Evolutionary conservation across 257 asterid genomes (phyloP).

Genomic region (Capsicum chinense): DNA sequence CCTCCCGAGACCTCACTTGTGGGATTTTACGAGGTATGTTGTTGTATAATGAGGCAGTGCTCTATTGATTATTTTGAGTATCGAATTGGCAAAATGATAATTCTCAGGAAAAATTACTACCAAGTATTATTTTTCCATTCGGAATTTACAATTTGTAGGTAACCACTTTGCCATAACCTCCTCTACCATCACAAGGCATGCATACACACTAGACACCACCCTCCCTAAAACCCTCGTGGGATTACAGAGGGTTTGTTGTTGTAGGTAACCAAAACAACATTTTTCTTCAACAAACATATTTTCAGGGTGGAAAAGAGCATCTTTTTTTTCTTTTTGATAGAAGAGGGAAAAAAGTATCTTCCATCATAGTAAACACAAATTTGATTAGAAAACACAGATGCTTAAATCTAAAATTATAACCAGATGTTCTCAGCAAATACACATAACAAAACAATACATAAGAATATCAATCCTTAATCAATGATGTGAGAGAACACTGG

Average conservation of each 20-base stretch:
- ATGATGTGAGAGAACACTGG: background rate
- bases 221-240: too few relatives aligned
- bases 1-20: too few relatives aligned
- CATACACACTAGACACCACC: too few relatives aligned
- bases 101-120: slow-evolving; percentile 8
- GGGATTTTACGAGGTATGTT: too few relatives aligned
- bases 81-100: background rate
- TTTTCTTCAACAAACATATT: slow-evolving; percentile 1
- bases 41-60: background rate
- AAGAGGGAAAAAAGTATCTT: background rate
- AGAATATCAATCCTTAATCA: background rate
- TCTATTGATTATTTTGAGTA: background rate
- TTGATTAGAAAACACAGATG: background rate
- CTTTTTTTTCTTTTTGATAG: too few relatives aligned
- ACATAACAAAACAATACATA: background rate
- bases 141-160: background rate
- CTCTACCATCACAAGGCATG: too few relatives aligned
- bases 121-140: background rate
- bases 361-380: background rate
- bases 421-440: background rate
- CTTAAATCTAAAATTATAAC: background rate
- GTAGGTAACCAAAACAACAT: background rate
- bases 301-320: background rate
- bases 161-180: too few relatives aligned
- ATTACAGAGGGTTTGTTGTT: background rate